Base-by-base conservation (phyloP, 2,329 filamentous ascomycete genomes). In the Chrysosporium keratinophilum region DNA sequence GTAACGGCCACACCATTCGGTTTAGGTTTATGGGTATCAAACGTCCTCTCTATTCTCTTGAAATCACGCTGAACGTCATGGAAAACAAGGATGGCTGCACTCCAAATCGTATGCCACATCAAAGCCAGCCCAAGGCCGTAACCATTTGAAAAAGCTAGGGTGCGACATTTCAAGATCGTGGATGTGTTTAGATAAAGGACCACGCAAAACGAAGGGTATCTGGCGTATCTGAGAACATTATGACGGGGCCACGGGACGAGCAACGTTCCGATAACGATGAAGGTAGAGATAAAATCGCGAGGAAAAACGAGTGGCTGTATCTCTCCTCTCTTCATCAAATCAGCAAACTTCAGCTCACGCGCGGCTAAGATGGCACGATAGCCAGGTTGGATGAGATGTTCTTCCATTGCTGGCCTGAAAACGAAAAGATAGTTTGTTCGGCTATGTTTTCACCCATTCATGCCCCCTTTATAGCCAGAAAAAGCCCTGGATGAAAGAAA, bases 11-110 rank as follows among this genome's bases (percentile, higher is more conserved):
- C 17, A 40, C 17, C 17, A 46, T 45, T 39, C 35, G 40, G 1
- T 33, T 9, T 62, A 6, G 28, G 20, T 62, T 12, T 57, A 61
- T 50, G 23, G 20, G 23, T 23, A 11, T 48, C 20, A 50, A 52
- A 53, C 10, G 34, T 42, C 41, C 73, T 69, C 62, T 82, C 78
- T 39, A 83, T 76, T 35, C 81, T 72, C 60, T 68, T 70, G 57
- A 81, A 82, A 41, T 81, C 76, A 10, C 61, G 67, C 59, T 80
- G 77, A 0, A 73, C 70, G 65, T 83, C 77, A 56, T 77, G 76
- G 54, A 77, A 76, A 3, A 82, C 60, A 19, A 83, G 67, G 40
- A 83, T 67, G 0, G 74, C 70, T 0, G 69, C 69, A 34, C 72
- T 70, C 76, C 78, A 82, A 34, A 81, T 65, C 11, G 76, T 67